These are phyloP conservation scores for Quercus wislizeni DNA, from an alignment of 306 rosid species.

Conservation along the genomic window DNA sequence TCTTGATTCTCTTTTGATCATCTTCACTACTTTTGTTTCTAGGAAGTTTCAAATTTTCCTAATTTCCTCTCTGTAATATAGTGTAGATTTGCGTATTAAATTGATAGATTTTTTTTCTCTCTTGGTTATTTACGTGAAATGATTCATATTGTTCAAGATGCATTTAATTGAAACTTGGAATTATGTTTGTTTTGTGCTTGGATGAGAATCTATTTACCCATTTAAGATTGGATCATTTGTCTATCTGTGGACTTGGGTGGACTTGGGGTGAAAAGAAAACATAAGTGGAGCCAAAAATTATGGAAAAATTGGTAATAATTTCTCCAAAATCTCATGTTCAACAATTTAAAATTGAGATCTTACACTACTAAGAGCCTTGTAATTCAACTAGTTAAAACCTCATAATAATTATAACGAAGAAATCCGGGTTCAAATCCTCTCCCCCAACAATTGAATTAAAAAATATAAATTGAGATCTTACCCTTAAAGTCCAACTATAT, in stretches of 20 bases:
- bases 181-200: conserved; percentile 3
- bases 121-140: conserved; percentile 16
- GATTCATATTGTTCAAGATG: conserved; percentile 14
- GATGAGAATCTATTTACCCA: conserved; percentile 17
- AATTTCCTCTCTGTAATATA: conserved; percentile 17
- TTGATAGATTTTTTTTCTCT: neutral
- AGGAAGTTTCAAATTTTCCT: conserved; percentile 26
- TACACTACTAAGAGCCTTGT: no score
- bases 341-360: neutral
- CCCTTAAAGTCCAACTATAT: no score
- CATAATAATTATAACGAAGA: no score
- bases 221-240: neutral
- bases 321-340: neutral
- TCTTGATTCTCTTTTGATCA: neutral
- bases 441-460: no score
- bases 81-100: conserved; percentile 23
- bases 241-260: no score
- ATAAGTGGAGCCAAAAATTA: no score
- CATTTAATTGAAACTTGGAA: conserved; percentile 25
- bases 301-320: neutral
- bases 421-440: no score
- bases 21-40: neutral
- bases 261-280: no score
- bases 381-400: no score
- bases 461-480: no score